Evolutionary conservation across 805 yeast genomes (phyloP).

Genomic region (Barnettozyma sp.): DNA sequence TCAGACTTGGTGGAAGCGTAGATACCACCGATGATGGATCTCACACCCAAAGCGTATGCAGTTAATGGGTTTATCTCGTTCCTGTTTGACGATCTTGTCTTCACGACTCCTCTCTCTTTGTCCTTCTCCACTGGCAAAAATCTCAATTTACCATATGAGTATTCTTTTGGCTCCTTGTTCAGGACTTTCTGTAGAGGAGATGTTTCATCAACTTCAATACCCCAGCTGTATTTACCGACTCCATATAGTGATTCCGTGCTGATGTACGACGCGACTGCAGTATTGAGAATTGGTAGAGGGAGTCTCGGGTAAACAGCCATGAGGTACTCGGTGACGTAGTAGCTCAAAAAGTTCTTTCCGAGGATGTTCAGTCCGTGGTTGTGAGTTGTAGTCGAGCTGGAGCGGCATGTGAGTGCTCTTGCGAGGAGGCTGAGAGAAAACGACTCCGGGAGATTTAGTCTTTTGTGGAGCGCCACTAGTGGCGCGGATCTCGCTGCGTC

Average conservation of each 20-base stretch:
- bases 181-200: constrained; percentile 60
- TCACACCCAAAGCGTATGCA: constrained; percentile 61
- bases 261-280: constrained; percentile 69
- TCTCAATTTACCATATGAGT: constrained; percentile 65
- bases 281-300: constrained; percentile 70
- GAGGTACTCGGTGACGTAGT: constrained; percentile 68
- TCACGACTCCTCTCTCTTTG: constrained; percentile 46
- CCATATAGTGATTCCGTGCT: constrained; percentile 58
- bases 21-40: constrained; percentile 78
- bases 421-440: constrained; percentile 66
- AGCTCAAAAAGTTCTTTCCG: constrained; percentile 72
- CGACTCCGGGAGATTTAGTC: constrained; percentile 55
- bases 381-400: constrained; percentile 40
- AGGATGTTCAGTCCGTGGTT: constrained; percentile 76
- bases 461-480: constrained; percentile 70
- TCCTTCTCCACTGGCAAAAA: constrained; percentile 31
- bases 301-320: constrained; percentile 80
- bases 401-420: constrained; percentile 64
- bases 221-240: constrained; percentile 71
- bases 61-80: constrained; percentile 24
- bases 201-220: constrained; percentile 70
- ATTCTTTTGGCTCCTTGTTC: constrained; percentile 58
- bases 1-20: constrained; percentile 63
- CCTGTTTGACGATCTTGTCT: constrained; percentile 29
- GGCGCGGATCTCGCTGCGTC: constrained; percentile 57